Base-by-base conservation (phyloP, 371 early-diverging fungal genomes). In the Blakeslea trispora region DNA sequence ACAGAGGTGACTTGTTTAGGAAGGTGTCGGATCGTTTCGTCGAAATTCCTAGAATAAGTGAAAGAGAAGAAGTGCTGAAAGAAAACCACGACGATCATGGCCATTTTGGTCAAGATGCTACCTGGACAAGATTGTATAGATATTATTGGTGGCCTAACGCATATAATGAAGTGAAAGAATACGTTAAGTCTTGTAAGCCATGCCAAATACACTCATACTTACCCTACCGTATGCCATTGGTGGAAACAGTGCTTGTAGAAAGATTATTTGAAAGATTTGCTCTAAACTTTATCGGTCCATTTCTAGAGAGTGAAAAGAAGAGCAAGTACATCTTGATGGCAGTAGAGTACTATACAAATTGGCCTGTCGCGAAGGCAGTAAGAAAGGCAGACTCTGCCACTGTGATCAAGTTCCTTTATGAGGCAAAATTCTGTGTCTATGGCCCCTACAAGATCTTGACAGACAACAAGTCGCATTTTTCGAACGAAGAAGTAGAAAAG, bases 301-400 rank as follows among this genome's bases (percentile, higher is more conserved):
- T 74, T 15, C 68, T 18, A 7, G 18, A 43, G 19, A 43, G 2
- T 19, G 8, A n/a, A 21, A 19, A 18, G 66, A 0, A 66, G 1
- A 78, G 79, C 49, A 60, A 35, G 3, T 77, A 64, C 63, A 74
- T 84, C 7, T 31, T 81, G 0, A 62, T 70, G 0, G 80, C 76
- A 5, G 66, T 76, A 35, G 84, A 84, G 34, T 53, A 70, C 42
- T 50, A 60, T 0, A 75, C 77, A 0, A 63, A 62, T 40, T 80
- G 79, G 77, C 63, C 70, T 0, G 46, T 75, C 9, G 76, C 79
- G 0, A 53, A 18, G n/a, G 73, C 80, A 4, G 17, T 75, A 18
- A 60, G 54, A 7, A 49, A 50, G 8, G 61, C 69, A 1, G 55
- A 63, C 0, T 64, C 59, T 13, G 47, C 50, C 2, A 55, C 60